Evolutionary conservation across 1,284 basidiomycete genomes (phyloP), one percentile per base, ranked within the genome.

Genomic region (Apiotrichum domesticum): DNA sequence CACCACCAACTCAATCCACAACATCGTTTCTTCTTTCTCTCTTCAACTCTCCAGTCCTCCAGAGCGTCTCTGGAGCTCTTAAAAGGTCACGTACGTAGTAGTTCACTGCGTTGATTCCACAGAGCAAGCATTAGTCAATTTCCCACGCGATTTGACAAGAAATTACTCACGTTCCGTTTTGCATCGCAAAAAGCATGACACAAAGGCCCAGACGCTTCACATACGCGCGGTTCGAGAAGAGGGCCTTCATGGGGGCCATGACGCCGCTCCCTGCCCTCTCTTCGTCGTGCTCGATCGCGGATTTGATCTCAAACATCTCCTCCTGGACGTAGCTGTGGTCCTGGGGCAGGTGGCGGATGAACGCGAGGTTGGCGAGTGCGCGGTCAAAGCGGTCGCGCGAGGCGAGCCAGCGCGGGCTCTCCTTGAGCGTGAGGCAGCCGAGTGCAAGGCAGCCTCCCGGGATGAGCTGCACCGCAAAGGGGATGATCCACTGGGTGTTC

Each of bases 401-500:
- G 50, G 80, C 69, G 10, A 83, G 76, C 78, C 80, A 81, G 3
- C 80, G 72, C 1, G 82, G 82, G 0, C 80, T 80, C 62, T 83
- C 81, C 43, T 71, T 69, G 21, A 82, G 65, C 66, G 80, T 78
- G 50, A 79, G 65, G 3, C 72, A 64, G n/a, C 77, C 79, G 49
- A 80, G 56, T 45, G 77, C 66, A 46, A 81, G 71, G 6, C 80
- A 41, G 1, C 79, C 79, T 10, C 79, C 81, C 3, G 82, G 82
- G 64, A 82, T 77, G 53, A 83, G 74, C 63, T 83, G 82, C 7
- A 83, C 72, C 1, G 79, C 79, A 55, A 82, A 78, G 2, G 81
- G 80, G 56, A 83, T 78, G 10, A 78, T 63, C 79, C 80, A 83
- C 32, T 68, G 57, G 9, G 37, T 52, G 37, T 52, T 70, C 41